A percentile compares a stretch with the other conserved stretches of the same genome.
Conservation (phyloP, 768 basidiomycete species). For the Rhodotorula diobovata region DNA sequence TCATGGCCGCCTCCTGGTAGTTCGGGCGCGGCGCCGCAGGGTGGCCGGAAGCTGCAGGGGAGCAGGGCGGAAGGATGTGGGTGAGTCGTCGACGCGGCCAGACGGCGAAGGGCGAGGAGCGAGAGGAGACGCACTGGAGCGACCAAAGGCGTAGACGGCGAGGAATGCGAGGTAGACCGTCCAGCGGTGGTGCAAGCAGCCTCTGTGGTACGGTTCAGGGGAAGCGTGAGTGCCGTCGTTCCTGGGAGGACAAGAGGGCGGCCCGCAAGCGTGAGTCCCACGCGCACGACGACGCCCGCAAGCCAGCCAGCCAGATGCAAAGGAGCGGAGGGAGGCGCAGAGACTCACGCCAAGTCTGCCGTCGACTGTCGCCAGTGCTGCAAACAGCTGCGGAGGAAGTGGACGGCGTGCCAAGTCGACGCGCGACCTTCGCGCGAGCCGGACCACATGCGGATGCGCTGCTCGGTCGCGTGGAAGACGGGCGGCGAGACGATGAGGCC, state of each 20-base stretch:
- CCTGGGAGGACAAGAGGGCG: too few species aligned
- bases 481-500: conserved; percentile 35
- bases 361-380: conserved; percentile 34
- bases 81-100: too few species aligned
- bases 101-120: too few species aligned
- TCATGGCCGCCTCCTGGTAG: conserved; percentile 31
- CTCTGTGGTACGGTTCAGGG: background rate
- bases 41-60: conserved; percentile 13
- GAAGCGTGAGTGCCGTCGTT: background rate
- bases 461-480: conserved; percentile 33
- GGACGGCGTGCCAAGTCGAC: conserved; percentile 40
- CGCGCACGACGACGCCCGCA: background rate
- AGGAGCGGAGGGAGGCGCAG: background rate
- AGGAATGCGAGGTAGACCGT: conserved; percentile 40
- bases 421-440: conserved; percentile 29
- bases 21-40: conserved; percentile 3
- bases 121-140: conserved; percentile 9
- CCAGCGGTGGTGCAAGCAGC: conserved; percentile 37
- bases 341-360: conserved; percentile 28
- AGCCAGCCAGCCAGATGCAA: too few species aligned
- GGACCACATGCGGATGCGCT: conserved; percentile 30
- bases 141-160: conserved; percentile 34
- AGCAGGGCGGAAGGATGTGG: too few species aligned
- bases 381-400: conserved; percentile 36
- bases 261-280: background rate